Percentiles rank a stretch among this genome's conserved stretches.
Evolutionary conservation across 768 basidiomycete genomes (phyloP).

Genomic region (Russula dissimulans): DNA sequence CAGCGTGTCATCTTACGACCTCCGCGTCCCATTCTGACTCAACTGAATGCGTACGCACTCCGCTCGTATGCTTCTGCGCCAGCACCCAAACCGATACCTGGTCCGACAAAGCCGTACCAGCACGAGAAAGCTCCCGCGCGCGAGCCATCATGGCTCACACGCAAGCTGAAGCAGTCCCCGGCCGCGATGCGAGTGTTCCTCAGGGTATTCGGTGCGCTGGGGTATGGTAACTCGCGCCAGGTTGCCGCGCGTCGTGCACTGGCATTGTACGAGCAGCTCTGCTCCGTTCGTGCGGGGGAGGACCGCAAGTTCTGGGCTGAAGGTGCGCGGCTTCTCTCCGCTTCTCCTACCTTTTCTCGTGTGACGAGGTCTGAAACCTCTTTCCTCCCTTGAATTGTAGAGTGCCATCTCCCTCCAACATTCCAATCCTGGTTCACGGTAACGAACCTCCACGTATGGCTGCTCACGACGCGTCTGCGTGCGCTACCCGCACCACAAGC

Average conservation of each 20-base stretch:
- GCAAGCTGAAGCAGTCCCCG: slow-evolving; percentile 16
- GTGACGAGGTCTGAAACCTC: neutral
- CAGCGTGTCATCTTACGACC: slow-evolving; percentile 3
- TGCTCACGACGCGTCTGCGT: slow-evolving; percentile 81
- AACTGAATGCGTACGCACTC: neutral
- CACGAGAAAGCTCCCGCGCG: slow-evolving; percentile 9
- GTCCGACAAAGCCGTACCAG: slow-evolving; percentile 15
- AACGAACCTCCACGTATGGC: slow-evolving; percentile 87
- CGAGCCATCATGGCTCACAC: slow-evolving; percentile 19
- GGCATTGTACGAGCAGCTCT: slow-evolving; percentile 16
- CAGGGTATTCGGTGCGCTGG: slow-evolving; percentile 15
- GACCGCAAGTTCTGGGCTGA: slow-evolving; percentile 15
- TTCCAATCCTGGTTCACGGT: slow-evolving; percentile 97
- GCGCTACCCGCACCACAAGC: slow-evolving; percentile 65
- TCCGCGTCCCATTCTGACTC: neutral
- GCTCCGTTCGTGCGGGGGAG: slow-evolving; percentile 16
- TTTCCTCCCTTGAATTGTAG: slow-evolving; percentile 34
- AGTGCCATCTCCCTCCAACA: slow-evolving; percentile 78
- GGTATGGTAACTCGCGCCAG: slow-evolving; percentile 15
- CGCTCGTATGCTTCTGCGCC: neutral
- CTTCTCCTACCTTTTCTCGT: neutral
- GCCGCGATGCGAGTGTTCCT: slow-evolving; percentile 13
- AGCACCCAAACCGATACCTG: neutral
- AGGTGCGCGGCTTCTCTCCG: neutral
- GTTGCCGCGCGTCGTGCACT: slow-evolving; percentile 15